phyloP scores from a whole-genome alignment of 805 yeast species.

The Yamadazyma laniorum region DNA sequence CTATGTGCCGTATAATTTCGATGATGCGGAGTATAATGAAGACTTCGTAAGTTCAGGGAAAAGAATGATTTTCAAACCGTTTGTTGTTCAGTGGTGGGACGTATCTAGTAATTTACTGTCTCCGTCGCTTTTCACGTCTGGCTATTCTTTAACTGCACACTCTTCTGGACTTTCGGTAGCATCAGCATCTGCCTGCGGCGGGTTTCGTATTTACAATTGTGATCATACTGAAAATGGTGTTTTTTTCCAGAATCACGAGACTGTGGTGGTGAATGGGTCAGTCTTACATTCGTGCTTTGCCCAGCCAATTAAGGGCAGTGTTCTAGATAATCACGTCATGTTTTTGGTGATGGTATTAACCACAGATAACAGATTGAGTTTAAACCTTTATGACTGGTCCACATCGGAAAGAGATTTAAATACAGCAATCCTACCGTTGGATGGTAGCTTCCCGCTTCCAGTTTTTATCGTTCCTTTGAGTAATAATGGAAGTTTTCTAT shows the following conservation, averaged over 20 bases:
- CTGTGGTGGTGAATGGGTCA: constrained; percentile 40
- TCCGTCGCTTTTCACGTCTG: constrained; percentile 23
- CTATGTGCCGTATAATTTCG: constrained; percentile 29
- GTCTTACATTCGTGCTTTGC: constrained; percentile 44
- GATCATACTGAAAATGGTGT: constrained; percentile 37
- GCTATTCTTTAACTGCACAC: constrained; percentile 33
- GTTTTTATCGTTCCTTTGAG: constrained; percentile 41
- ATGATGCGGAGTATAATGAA: constrained; percentile 23
- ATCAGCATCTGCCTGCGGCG: constrained; percentile 33
- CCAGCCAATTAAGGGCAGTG: constrained; percentile 27
- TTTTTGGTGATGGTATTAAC: constrained; percentile 39
- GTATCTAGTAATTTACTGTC: constrained; percentile 12
- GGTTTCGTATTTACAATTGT: constrained; percentile 38
- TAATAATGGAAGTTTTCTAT: constrained; percentile 35
- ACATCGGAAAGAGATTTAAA: constrained; percentile 32
- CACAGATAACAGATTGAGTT: constrained; percentile 31
- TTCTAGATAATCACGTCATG: constrained; percentile 28
- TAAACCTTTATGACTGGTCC: constrained; percentile 43
- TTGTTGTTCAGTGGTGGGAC: constrained; percentile 53
- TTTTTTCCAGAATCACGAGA: constrained; percentile 36
- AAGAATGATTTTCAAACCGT: constrained; percentile 35
- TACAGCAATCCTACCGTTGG: constrained; percentile 39
- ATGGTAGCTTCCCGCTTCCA: constrained; percentile 41
- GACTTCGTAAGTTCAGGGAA: constrained; percentile 8
- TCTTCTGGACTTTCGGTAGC: constrained; percentile 38